Conservation (phyloP, 2,329 filamentous ascomycete species). For the Ophiostoma tasmaniense region DNA sequence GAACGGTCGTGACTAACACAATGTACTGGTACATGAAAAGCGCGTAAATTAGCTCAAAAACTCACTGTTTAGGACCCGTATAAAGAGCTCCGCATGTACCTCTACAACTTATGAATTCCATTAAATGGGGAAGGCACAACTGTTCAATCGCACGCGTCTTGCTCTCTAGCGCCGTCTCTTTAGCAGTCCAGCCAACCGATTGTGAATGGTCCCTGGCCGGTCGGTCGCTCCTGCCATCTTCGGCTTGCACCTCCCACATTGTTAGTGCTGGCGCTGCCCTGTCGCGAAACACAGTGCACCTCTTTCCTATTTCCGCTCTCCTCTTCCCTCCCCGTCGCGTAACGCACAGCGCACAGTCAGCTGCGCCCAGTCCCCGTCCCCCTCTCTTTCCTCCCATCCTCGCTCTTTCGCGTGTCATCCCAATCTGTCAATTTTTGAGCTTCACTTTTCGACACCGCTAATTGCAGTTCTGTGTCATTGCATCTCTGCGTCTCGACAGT, state of each 20-base stretch:
- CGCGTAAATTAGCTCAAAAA: conserved; percentile 9
- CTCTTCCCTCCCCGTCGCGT: conserved; percentile 9
- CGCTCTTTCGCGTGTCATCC: neutral
- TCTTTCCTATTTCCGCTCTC: conserved; percentile 9
- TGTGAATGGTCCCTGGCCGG: neutral
- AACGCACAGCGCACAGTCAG: neutral
- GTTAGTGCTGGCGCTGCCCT: neutral
- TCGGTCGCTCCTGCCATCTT: neutral
- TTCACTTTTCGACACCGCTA: neutral
- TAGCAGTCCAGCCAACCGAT: neutral
- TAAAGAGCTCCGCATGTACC: conserved; percentile 7
- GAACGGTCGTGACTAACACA: neutral
- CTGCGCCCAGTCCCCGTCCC: neutral
- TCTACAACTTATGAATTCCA: neutral
- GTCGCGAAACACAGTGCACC: conserved; percentile 13
- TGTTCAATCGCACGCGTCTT: conserved; percentile 5
- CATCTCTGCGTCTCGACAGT: neutral
- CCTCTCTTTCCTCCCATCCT: neutral
- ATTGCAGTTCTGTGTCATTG: neutral
- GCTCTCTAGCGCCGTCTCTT: conserved; percentile 9
- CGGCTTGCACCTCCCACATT: neutral
- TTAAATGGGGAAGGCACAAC: neutral
- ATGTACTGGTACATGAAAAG: conserved; percentile 10
- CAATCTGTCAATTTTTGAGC: neutral
- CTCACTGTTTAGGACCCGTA: neutral